A percentile compares a stretch with the other conserved stretches of the same genome.
These are phyloP conservation scores for Ceratobasidium sp. DNA, from an alignment of 1,284 basidiomycete genomes.

Conservation along the genomic window DNA sequence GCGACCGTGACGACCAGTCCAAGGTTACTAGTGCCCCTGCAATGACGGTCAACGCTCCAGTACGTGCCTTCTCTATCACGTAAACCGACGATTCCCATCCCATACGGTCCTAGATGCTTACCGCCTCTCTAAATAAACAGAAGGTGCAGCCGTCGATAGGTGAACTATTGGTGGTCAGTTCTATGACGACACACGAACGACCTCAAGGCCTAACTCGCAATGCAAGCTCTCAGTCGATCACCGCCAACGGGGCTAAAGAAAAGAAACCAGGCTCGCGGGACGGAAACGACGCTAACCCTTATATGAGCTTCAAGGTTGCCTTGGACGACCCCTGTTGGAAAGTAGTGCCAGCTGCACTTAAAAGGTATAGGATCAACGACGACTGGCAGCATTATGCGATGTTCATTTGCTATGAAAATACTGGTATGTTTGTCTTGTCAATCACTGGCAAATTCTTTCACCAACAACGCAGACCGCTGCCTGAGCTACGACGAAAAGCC, in stretches of 20 bases:
- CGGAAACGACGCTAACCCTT: constrained; percentile 58
- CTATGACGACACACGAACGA: constrained; percentile 1
- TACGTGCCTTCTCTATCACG: not conserved
- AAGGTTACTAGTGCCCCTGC: constrained; percentile 18
- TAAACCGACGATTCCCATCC: not conserved
- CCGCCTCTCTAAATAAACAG: constrained; percentile 23
- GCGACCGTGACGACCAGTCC: constrained; percentile 27
- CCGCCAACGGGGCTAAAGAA: constrained; percentile 39
- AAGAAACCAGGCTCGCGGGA: constrained; percentile 34
- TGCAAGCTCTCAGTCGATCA: constrained; percentile 45
- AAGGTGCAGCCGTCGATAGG: constrained; percentile 43
- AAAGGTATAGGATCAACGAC: constrained; percentile 99
- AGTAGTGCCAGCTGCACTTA: constrained; percentile 95
- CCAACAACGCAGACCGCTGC: constrained; percentile 81
- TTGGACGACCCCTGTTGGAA: constrained; percentile 98
- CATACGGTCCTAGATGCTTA: constrained; percentile 14
- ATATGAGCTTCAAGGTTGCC: constrained; percentile 90
- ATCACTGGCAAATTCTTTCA: constrained; percentile 18
- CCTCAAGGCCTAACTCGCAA: constrained; percentile 42
- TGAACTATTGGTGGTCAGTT: constrained; percentile 16
- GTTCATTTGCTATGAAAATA: constrained; percentile 97
- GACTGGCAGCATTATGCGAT: constrained; percentile 99
- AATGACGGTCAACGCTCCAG: constrained; percentile 29
- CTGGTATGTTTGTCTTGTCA: constrained; percentile 67
- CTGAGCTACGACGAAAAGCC: constrained; percentile 99